phyloP scores from a whole-genome alignment of 306 rosid species.

The Medicago lupulina region DNA sequence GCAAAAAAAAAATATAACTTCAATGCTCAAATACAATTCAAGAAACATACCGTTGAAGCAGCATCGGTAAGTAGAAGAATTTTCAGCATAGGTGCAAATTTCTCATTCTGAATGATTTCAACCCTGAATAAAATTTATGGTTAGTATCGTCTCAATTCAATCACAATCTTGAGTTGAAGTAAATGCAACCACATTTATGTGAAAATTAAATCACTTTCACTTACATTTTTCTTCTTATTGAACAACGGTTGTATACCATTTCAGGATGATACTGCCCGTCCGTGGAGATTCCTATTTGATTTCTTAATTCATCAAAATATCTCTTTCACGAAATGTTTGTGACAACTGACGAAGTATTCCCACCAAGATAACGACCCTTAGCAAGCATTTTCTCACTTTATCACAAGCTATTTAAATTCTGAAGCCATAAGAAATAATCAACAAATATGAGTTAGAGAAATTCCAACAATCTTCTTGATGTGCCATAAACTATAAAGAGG shows the following conservation, averaged over 20 bases:
- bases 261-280: background rate
- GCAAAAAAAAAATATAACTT: background rate
- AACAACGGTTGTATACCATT: background rate
- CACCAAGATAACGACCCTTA: background rate
- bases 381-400: too few species aligned
- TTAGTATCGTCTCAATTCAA: background rate
- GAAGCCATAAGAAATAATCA: background rate
- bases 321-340: background rate
- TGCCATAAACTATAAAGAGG: background rate
- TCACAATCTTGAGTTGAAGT: background rate
- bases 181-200: background rate
- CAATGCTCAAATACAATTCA: background rate
- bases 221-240: background rate
- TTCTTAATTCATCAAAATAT: background rate
- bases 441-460: background rate
- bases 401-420: background rate
- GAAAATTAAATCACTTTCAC: conserved; percentile 7
- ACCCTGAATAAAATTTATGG: background rate
- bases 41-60: conserved; percentile 53
- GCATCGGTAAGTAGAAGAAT: background rate
- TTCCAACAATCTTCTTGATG: background rate
- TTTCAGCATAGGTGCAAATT: background rate
- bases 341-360: background rate
- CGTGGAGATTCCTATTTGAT: background rate
- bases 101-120: background rate